Conservation (phyloP, 108 stramenopile species). For the Fistulifera pelliculosa region DNA sequence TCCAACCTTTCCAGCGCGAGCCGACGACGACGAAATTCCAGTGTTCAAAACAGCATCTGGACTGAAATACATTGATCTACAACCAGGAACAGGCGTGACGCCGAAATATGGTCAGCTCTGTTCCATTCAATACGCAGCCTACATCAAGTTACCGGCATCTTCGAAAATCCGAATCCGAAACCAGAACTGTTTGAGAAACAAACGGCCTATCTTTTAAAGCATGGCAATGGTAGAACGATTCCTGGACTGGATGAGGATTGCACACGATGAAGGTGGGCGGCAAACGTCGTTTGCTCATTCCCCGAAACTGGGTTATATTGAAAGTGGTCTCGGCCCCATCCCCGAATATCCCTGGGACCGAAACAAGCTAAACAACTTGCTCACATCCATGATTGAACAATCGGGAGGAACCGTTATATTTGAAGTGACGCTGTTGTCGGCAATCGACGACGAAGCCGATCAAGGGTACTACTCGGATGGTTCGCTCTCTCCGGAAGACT, state of each 20-base stretch:
- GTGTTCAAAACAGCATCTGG: constrained; percentile 66
- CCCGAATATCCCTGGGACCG: constrained; percentile 61
- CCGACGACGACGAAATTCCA: constrained; percentile 1
- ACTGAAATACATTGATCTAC: constrained; percentile 58
- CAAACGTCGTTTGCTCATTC: constrained; percentile 62
- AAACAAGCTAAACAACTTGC: constrained; percentile 41
- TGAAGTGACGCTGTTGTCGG: constrained; percentile 50
- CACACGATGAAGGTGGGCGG: constrained; percentile 79
- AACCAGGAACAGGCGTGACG: constrained; percentile 26
- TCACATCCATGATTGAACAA: constrained; percentile 63
- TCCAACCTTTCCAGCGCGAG: neutral
- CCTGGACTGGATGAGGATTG: constrained; percentile 73
- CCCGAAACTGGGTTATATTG: constrained; percentile 78
- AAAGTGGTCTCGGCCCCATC: constrained; percentile 57
- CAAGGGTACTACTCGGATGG: constrained; percentile 83
- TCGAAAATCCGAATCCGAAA: constrained; percentile 10
- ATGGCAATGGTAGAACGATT: constrained; percentile 77
- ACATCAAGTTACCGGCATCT: constrained; percentile 56
- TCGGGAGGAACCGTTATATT: constrained; percentile 65
- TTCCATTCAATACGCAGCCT: constrained; percentile 62
- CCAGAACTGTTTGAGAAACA: constrained; percentile 61
- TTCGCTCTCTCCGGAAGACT: constrained; percentile 47
- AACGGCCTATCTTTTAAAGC: constrained; percentile 57
- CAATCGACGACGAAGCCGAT: constrained; percentile 79
- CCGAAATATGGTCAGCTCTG: constrained; percentile 71